These are phyloP conservation scores for Xylaria sp. DNA, from an alignment of 495 filamentous ascomycete genomes.

Conservation along the genomic window DNA sequence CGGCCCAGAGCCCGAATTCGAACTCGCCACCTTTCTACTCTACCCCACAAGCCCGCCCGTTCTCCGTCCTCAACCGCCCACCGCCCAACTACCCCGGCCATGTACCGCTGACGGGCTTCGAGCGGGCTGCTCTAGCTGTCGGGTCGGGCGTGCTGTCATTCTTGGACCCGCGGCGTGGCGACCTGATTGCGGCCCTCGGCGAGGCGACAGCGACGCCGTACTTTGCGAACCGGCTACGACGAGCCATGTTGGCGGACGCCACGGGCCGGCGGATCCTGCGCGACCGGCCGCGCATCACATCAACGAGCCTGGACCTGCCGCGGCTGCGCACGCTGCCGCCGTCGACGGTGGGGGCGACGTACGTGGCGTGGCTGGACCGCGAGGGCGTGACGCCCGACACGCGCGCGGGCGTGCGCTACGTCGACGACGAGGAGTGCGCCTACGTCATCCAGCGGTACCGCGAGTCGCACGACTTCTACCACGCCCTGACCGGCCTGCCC, in stretches of 20 bases:
- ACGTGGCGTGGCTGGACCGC: slow-evolving; percentile 85
- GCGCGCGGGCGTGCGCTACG: slow-evolving; percentile 78
- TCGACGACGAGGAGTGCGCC: slow-evolving; percentile 92
- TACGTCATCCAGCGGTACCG: slow-evolving; percentile 99
- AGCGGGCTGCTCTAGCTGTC: slow-evolving; percentile 77
- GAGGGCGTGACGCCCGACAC: slow-evolving; percentile 95
- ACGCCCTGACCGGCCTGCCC: slow-evolving; percentile 90
- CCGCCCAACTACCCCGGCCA: slow-evolving; percentile 88
- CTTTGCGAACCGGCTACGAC: slow-evolving; percentile 90
- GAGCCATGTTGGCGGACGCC: slow-evolving; percentile 83
- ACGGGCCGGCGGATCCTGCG: slow-evolving; percentile 92
- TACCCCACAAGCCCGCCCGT: slow-evolving; percentile 38
- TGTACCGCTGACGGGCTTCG: slow-evolving; percentile 81
- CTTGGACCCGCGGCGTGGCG: slow-evolving; percentile 79
- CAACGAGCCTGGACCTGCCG: slow-evolving; percentile 71
- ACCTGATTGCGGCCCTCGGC: slow-evolving; percentile 91
- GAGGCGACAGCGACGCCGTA: slow-evolving; percentile 94
- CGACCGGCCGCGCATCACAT: slow-evolving; percentile 88
- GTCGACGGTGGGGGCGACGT: slow-evolving; percentile 83
- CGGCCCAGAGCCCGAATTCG: not conserved
- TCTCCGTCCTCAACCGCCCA: slow-evolving; percentile 83
- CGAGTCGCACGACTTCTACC: slow-evolving; percentile 98
- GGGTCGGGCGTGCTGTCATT: slow-evolving; percentile 84
- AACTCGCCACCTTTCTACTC: not conserved
- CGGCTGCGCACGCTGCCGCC: slow-evolving; percentile 73